phyloP scores from a whole-genome alignment of 1,284 basidiomycete species.

The Ustilago cynodontis region DNA sequence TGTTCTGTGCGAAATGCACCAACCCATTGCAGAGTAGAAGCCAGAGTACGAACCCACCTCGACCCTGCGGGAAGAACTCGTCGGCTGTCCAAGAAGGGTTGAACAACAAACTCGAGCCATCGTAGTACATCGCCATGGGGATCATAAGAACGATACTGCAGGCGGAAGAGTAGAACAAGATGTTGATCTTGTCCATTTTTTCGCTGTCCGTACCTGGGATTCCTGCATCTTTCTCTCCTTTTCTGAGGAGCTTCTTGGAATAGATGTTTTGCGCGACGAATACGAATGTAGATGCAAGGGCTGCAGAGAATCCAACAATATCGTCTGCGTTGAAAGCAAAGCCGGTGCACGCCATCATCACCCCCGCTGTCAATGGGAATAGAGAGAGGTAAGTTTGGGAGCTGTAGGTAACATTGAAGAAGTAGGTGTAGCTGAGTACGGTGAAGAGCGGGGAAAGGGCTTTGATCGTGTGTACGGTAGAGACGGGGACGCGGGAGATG shows the following conservation, averaged over 20 bases:
- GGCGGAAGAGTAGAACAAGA: constrained; percentile 92
- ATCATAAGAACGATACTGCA: constrained; percentile 81
- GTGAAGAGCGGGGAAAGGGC: constrained; percentile 97
- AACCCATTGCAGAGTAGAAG: constrained; percentile 88
- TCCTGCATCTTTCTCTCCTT: constrained; percentile 21
- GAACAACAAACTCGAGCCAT: constrained; percentile 32
- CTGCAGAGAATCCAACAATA: constrained; percentile 49
- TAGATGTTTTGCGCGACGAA: constrained; percentile 99
- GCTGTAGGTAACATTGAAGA: constrained; percentile 94
- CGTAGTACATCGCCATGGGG: constrained; percentile 65
- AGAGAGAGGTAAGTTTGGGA: constrained; percentile 91
- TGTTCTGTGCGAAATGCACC: constrained; percentile 95
- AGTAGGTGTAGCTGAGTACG: constrained; percentile 89
- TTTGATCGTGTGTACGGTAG: constrained; percentile 90
- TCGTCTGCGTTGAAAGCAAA: constrained; percentile 81
- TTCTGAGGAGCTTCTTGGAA: constrained; percentile 93
- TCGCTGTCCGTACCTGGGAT: constrained; percentile 21
- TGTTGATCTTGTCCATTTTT: constrained; percentile 95
- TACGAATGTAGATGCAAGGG: constrained; percentile 72
- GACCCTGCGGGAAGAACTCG: constrained; percentile 7
- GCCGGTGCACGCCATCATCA: constrained; percentile 96
- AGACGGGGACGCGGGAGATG: constrained; percentile 93
- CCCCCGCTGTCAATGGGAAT: constrained; percentile 91
- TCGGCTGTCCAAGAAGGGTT: constrained; percentile 19
- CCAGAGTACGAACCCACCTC: constrained; percentile 73